Evolutionary conservation across 345 rosid genomes (phyloP).

Genomic region (Salix udensis): DNA sequence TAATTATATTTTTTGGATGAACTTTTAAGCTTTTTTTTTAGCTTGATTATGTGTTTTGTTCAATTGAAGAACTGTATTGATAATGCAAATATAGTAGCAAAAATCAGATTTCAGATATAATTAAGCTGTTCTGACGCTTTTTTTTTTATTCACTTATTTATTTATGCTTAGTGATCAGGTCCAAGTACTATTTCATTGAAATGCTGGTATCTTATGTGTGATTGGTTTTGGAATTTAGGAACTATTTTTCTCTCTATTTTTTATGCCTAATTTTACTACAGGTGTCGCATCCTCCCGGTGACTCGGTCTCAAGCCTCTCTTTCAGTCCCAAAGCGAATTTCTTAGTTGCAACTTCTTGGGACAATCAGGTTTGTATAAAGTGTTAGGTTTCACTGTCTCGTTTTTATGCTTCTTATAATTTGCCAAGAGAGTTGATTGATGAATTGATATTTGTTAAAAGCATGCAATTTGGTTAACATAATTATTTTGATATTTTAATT

Average conservation of each 20-base stretch:
- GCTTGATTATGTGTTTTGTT: not conserved
- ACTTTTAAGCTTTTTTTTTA: not conserved
- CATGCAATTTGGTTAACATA: not conserved
- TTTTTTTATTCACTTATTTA: not conserved
- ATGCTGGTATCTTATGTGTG: too few species aligned
- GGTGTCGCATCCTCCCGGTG: conserved; percentile 84
- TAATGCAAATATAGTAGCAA: not conserved
- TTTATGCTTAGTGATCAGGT: not conserved
- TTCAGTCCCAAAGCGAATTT: conserved; percentile 93
- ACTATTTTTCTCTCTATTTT: not conserved
- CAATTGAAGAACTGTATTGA: too few species aligned
- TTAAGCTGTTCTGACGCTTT: not conserved
- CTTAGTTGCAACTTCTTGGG: conserved; percentile 95
- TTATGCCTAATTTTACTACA: conserved; percentile 14
- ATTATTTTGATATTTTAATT: not conserved
- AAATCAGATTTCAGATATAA: not conserved
- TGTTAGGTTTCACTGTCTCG: not conserved
- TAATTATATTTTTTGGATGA: not conserved
- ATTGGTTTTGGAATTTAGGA: too few species aligned
- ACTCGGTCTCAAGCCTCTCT: conserved; percentile 80
- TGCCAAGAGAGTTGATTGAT: not conserved
- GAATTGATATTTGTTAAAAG: not conserved
- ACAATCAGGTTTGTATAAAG: conserved; percentile 68
- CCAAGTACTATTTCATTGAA: not conserved
- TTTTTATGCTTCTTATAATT: not conserved